Percentiles rank a stretch among this genome's conserved stretches.
These are phyloP conservation scores for Lasiodiplodia hormozganensis DNA, from an alignment of 2,329 filamentous ascomycete genomes.

Conservation along the genomic window DNA sequence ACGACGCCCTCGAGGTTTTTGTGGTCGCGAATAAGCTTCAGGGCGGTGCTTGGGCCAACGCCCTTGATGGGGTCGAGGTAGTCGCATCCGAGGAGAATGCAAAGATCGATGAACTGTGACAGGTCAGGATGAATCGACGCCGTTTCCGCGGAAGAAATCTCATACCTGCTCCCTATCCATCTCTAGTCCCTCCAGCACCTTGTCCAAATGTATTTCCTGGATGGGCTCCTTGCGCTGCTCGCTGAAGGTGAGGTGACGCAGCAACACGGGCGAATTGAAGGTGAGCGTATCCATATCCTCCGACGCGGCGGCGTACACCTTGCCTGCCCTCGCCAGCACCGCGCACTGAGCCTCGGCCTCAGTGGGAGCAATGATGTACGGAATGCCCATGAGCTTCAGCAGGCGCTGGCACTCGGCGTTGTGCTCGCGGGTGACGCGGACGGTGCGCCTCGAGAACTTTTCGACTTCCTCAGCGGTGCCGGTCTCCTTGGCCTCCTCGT, in stretches of 20 bases:
- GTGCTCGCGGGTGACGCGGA: constrained; percentile 94
- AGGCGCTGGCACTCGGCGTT: constrained; percentile 93
- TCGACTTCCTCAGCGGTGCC: constrained; percentile 97
- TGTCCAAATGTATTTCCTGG: constrained; percentile 89
- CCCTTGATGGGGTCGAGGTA: constrained; percentile 97
- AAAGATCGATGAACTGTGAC: constrained; percentile 89
- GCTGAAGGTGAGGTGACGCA: constrained; percentile 94
- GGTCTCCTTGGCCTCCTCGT: constrained; percentile 96
- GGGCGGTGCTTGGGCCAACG: constrained; percentile 86
- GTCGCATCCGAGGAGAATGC: constrained; percentile 96
- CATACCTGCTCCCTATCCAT: constrained; percentile 87
- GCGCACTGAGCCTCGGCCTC: constrained; percentile 98
- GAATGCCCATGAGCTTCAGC: constrained; percentile 93
- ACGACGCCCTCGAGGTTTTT: constrained; percentile 87
- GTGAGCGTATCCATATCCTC: constrained; percentile 99
- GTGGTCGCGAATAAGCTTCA: constrained; percentile 94
- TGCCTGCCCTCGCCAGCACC: constrained; percentile 83
- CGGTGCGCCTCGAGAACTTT: constrained; percentile 93
- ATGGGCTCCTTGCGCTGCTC: constrained; percentile 98
- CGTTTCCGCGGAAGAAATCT: background rate
- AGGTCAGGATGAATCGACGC: background rate
- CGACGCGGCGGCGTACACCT: constrained; percentile 94
- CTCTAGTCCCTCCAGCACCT: constrained; percentile 81
- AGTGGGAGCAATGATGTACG: constrained; percentile 92
- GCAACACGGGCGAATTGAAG: constrained; percentile 88